A percentile compares a stretch with the other conserved stretches of the same genome.
These are phyloP conservation scores for Gentiana dahurica DNA, from an alignment of 257 asterid species.

Conservation along the genomic window DNA sequence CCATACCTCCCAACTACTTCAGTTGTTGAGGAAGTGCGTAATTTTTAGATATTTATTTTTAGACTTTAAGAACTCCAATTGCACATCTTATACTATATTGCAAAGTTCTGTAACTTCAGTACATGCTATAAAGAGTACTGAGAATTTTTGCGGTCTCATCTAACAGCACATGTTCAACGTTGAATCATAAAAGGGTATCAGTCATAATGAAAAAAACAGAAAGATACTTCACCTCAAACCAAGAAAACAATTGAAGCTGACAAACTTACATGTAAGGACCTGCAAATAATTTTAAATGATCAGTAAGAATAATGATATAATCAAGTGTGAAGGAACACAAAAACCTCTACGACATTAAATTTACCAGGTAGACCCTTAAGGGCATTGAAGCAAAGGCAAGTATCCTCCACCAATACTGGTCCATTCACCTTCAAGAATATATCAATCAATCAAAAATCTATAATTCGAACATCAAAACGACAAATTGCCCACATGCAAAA, in stretches of 20 bases:
- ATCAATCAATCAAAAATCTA: constrained; percentile 1
- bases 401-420: constrained; percentile 97
- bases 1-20: too few relatives aligned
- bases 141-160: too few relatives aligned
- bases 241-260: constrained; percentile 9
- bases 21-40: too few relatives aligned
- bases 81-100: too few relatives aligned
- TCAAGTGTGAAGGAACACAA: neutral
- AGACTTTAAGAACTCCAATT: too few relatives aligned
- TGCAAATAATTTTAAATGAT: constrained; percentile 30
- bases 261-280: constrained; percentile 95
- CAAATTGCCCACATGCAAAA: neutral
- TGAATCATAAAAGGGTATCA: neutral
- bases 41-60: too few relatives aligned
- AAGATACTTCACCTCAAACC: constrained; percentile 21
- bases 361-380: constrained; percentile 93
- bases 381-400: constrained; percentile 94
- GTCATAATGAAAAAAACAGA: neutral
- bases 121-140: too few relatives aligned
- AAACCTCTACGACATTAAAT: neutral
- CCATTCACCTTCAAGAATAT: constrained; percentile 59
- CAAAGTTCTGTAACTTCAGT: too few relatives aligned
- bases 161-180: neutral
- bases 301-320: neutral
- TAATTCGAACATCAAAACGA: neutral